phyloP scores from a whole-genome alignment of 2,329 filamentous ascomycete genomes.

The Cladosporium phlei region DNA sequence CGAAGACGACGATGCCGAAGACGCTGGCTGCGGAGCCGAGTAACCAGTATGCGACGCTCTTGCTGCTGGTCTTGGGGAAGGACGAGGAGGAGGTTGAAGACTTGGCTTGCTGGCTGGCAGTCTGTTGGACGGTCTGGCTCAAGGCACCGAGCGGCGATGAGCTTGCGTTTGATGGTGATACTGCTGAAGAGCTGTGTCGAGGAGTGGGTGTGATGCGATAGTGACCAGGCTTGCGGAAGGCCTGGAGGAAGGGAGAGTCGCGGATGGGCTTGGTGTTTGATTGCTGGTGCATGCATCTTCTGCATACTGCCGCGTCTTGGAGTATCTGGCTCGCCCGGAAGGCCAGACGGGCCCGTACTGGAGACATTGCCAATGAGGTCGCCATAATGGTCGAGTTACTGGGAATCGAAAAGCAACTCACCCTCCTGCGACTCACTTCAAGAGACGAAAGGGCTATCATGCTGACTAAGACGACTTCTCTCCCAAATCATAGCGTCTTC shows the following conservation, averaged over 20 bases:
- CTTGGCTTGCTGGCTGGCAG: neutral
- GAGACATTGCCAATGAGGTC: slow-evolving; percentile 10
- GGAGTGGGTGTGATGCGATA: slow-evolving; percentile 18
- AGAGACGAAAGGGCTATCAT: too few relatives aligned
- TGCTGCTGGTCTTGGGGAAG: slow-evolving; percentile 51
- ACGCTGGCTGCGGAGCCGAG: slow-evolving; percentile 86
- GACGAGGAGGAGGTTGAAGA: slow-evolving; percentile 16
- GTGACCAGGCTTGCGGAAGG: slow-evolving; percentile 28
- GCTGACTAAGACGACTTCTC: slow-evolving; percentile 10
- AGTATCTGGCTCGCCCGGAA: slow-evolving; percentile 14
- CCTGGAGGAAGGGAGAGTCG: slow-evolving; percentile 32
- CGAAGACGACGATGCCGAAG: slow-evolving; percentile 94
- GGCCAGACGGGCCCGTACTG: slow-evolving; percentile 6
- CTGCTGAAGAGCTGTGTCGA: slow-evolving; percentile 17
- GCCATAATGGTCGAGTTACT: neutral
- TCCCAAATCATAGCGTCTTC: neutral
- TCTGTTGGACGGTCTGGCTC: slow-evolving; percentile 26
- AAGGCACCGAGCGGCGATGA: slow-evolving; percentile 30
- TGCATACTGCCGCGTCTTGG: slow-evolving; percentile 28
- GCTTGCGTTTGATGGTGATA: slow-evolving; percentile 4
- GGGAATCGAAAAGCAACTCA: neutral
- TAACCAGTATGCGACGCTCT: slow-evolving; percentile 84
- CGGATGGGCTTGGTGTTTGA: slow-evolving; percentile 22
- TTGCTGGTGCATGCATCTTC: slow-evolving; percentile 29
- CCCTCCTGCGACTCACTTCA: too few relatives aligned